Base-by-base conservation (phyloP, 495 filamentous ascomycete species). In the Aspergillus ostianus region DNA sequence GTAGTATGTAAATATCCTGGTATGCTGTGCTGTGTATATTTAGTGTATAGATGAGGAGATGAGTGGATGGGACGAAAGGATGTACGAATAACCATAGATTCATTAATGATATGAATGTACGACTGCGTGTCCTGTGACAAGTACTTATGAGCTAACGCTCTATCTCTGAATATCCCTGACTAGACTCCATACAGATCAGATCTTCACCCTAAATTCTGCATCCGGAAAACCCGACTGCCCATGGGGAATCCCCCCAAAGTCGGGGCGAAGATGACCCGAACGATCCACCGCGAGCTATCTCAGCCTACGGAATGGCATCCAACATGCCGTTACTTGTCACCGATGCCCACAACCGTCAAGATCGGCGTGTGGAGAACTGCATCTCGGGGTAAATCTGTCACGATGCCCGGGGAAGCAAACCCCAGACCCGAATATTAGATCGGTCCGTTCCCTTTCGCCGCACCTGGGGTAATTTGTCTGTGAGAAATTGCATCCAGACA, bases 211-310 rank as follows among this genome's bases (percentile, higher is more conserved):
- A 1, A 2, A 41, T 1, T 41, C 50, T 30, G n/a, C 17, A 30
- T 29, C 51, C 51, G 51, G 51, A n/a, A 53, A 32, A 32, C n/a
- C 27, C 51, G 51, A 15, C 6, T 21, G 18, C n/a, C 18, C 19
- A 48, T 48, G 54, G 55, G 55, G 55, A 50, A 57, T 57, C 55
- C 44, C 55, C 55, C 46, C 46, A 49, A 6, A 6, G n/a, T 57
- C 55, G 55, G 55, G 46, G 26, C n/a, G 55, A 57, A 50, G 55
- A 57, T 57, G 20, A 1, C 45, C 55, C 55, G 55, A 57, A 15
- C 45, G 21, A 19, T 18, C 26, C 17, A 15, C 21, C 10, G 2
- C 13, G 7, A 9, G 30, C 30, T n/a, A 9, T 26, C 2, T 23
- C 20, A 52, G 23, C 4, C 21, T 47, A 30, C 36, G 19, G 32